phyloP scores from a whole-genome alignment of 2,329 filamentous ascomycete species.

The Fusarium pseudocircinatum region DNA sequence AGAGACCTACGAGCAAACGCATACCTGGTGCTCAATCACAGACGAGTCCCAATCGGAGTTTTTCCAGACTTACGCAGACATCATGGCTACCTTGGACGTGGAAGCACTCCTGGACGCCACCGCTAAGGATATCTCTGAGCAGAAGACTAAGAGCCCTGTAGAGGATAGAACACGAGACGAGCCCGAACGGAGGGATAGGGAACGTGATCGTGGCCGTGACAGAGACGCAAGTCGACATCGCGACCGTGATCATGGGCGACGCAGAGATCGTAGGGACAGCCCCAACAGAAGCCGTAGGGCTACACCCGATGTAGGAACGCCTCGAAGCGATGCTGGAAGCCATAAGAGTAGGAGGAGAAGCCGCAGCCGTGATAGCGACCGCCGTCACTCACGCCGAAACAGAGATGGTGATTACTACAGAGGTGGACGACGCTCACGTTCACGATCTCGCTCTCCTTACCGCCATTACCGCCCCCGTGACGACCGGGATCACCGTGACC shows the following conservation, averaged over 20 bases:
- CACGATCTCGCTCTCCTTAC: constrained; percentile 77
- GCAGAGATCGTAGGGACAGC: constrained; percentile 66
- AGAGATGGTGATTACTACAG: constrained; percentile 79
- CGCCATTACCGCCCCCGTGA: constrained; percentile 66
- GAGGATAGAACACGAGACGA: constrained; percentile 63
- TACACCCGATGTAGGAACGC: constrained; percentile 70
- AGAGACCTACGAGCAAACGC: constrained; percentile 13
- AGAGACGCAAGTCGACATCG: constrained; percentile 65
- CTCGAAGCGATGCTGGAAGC: constrained; percentile 80
- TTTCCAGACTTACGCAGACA: constrained; percentile 36
- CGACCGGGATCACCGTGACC: constrained; percentile 61
- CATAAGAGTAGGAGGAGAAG: constrained; percentile 84
- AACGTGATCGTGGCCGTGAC: constrained; percentile 66
- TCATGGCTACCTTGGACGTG: constrained; percentile 72
- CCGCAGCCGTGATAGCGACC: constrained; percentile 79
- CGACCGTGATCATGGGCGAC: constrained; percentile 59
- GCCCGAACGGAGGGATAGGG: constrained; percentile 62
- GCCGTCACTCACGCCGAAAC: constrained; percentile 77
- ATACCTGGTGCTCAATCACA: not conserved
- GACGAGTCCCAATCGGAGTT: constrained; percentile 8
- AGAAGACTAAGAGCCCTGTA: constrained; percentile 56
- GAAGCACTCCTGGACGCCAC: constrained; percentile 91
- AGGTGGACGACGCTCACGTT: constrained; percentile 64
- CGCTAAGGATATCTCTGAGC: constrained; percentile 68
- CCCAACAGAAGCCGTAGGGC: constrained; percentile 55